These are phyloP conservation scores for Aspergillus wentii DNA, from an alignment of 495 filamentous ascomycete genomes.

Conservation along the genomic window DNA sequence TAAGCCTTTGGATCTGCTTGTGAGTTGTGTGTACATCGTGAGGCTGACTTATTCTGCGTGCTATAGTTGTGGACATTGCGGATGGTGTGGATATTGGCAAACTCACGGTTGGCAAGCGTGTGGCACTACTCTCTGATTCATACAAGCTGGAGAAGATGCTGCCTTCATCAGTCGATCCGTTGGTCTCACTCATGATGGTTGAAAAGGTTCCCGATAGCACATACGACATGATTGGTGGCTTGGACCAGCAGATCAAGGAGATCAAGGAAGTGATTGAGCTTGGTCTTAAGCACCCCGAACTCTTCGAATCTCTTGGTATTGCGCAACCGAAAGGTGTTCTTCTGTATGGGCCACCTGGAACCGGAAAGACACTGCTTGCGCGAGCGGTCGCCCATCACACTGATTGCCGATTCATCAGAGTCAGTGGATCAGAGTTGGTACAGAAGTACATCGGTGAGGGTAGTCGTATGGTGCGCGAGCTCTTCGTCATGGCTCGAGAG, in stretches of 20 bases:
- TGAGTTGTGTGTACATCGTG: neutral
- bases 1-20: conserved; percentile 38
- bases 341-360: conserved; percentile 94
- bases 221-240: conserved; percentile 99
- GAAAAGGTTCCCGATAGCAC: conserved; percentile 99
- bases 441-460: conserved; percentile 99
- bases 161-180: conserved; percentile 92
- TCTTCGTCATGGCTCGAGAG: conserved; percentile 98
- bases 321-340: conserved; percentile 97
- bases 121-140: conserved; percentile 89
- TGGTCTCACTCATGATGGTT: conserved; percentile 99
- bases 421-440: conserved; percentile 91
- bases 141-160: conserved; percentile 99
- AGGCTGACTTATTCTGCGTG: conserved; percentile 12
- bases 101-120: conserved; percentile 95
- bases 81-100: conserved; percentile 92
- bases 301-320: conserved; percentile 98
- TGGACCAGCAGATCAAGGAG: conserved; percentile 99
- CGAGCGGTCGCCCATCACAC: conserved; percentile 97
- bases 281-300: conserved; percentile 93
- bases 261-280: conserved; percentile 99
- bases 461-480: conserved; percentile 94
- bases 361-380: conserved; percentile 93
- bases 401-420: conserved; percentile 97
- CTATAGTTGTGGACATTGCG: conserved; percentile 88